These are phyloP conservation scores for Escallonia herrerae DNA, from an alignment of 129 eudicot genomes.

Conservation along the genomic window DNA sequence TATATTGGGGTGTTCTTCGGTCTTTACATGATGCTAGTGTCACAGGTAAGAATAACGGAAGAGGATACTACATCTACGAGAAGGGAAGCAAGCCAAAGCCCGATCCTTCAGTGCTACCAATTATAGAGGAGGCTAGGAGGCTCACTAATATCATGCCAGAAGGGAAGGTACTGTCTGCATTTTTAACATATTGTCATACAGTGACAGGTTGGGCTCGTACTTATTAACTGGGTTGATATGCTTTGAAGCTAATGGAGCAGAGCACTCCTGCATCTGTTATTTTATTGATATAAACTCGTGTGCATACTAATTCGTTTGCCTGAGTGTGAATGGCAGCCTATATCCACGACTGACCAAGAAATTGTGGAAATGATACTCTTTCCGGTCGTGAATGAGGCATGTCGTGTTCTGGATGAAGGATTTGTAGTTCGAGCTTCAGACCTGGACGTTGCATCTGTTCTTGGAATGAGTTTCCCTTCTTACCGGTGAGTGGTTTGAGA, in stretches of 20 bases:
- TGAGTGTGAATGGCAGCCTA: slow-evolving; percentile 48
- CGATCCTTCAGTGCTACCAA: slow-evolving; percentile 65
- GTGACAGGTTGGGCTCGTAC: background rate
- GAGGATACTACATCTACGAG: slow-evolving; percentile 77
- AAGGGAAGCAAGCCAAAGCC: slow-evolving; percentile 97
- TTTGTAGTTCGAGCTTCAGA: slow-evolving; percentile 89
- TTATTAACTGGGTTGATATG: background rate
- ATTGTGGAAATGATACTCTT: slow-evolving; percentile 82
- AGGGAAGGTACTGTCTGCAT: slow-evolving; percentile 63
- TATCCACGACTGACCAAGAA: slow-evolving; percentile 68
- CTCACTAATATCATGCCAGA: slow-evolving; percentile 58
- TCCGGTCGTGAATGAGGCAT: slow-evolving; percentile 94
- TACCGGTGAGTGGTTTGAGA: slow-evolving; percentile 61
- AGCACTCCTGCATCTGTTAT: background rate
- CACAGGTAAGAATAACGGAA: slow-evolving; percentile 87
- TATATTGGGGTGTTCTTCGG: slow-evolving; percentile 5
- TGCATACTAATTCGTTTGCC: slow-evolving; percentile 1
- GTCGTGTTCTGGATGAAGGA: slow-evolving; percentile 90
- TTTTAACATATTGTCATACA: background rate
- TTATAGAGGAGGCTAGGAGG: slow-evolving; percentile 70
- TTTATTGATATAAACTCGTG: background rate
- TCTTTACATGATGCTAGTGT: slow-evolving; percentile 1
- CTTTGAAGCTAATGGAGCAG: background rate
- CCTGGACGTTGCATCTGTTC: slow-evolving; percentile 90
- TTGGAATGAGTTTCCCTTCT: slow-evolving; percentile 97